Evolutionary conservation across 352 stramenopile genomes (phyloP).

Genomic region (Phytophthora agathidicida): DNA sequence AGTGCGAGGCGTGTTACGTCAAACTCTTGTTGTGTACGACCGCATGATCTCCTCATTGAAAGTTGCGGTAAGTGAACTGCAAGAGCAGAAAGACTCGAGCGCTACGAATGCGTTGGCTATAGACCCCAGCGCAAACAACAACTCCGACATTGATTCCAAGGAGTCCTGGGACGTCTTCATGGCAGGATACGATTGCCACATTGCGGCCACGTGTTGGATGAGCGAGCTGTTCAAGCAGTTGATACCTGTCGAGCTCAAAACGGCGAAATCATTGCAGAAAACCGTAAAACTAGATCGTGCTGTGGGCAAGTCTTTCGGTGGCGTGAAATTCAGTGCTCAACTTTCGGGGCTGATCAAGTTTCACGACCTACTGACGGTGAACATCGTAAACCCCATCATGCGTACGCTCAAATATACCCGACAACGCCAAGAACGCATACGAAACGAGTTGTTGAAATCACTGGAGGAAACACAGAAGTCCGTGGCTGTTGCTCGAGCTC

Average conservation of each 20-base stretch:
- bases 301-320: slow-evolving; percentile 5
- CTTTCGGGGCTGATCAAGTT: slow-evolving; percentile 36
- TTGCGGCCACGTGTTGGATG: slow-evolving; percentile 50
- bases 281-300: slow-evolving; percentile 9
- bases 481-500: slow-evolving; percentile 23
- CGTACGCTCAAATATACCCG: slow-evolving; percentile 59
- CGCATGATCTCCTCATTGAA: slow-evolving; percentile 18
- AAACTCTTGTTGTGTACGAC: slow-evolving; percentile 30
- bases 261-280: slow-evolving; percentile 44
- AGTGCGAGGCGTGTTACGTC: slow-evolving; percentile 19
- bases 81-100: slow-evolving; percentile 13
- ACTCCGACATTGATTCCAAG: background rate
- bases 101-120: background rate
- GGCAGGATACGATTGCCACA: slow-evolving; percentile 25
- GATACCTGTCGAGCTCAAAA: slow-evolving; percentile 39
- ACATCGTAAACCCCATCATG: slow-evolving; percentile 53
- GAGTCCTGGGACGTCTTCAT: slow-evolving; percentile 12
- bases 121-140: background rate
- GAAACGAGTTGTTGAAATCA: slow-evolving; percentile 42
- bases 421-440: slow-evolving; percentile 53
- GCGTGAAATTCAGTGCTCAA: slow-evolving; percentile 10
- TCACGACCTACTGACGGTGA: slow-evolving; percentile 47
- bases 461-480: slow-evolving; percentile 39
- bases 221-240: slow-evolving; percentile 45
- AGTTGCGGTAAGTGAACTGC: slow-evolving; percentile 19